Conservation (phyloP, 2,329 filamentous ascomycete species). For the Cyphellophora attinorum region DNA sequence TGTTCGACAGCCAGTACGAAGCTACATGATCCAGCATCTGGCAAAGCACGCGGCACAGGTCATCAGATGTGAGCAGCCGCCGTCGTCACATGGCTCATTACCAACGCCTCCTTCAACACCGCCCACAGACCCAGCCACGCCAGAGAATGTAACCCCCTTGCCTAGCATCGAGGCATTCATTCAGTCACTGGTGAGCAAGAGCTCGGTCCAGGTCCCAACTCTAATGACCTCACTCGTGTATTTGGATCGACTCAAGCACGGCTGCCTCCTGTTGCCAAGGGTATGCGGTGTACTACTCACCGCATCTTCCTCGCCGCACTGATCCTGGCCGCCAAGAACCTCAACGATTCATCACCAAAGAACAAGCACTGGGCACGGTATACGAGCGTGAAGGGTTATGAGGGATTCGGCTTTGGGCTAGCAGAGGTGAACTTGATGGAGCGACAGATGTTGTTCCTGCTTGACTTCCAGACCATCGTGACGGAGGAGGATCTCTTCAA, state of each 20-base stretch:
- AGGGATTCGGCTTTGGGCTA: slow-evolving; percentile 79
- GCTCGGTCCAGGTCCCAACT: slow-evolving; percentile 93
- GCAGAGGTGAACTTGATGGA: slow-evolving; percentile 99
- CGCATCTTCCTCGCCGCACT: slow-evolving; percentile 72
- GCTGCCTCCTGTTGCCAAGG: slow-evolving; percentile 88
- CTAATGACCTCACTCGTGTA: slow-evolving; percentile 96
- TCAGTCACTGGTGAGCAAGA: slow-evolving; percentile 76
- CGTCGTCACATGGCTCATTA: slow-evolving; percentile 37
- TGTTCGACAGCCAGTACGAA: slow-evolving; percentile 35
- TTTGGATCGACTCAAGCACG: slow-evolving; percentile 73
- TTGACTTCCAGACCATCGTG: slow-evolving; percentile 91
- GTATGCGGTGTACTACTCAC: slow-evolving; percentile 91
- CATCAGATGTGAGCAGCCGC: slow-evolving; percentile 36
- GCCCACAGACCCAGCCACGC: slow-evolving; percentile 29
- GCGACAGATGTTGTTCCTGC: slow-evolving; percentile 88
- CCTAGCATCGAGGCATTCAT: slow-evolving; percentile 88
- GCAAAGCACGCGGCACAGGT: slow-evolving; percentile 37
- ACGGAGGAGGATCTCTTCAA: slow-evolving; percentile 74
- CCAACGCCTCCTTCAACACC: slow-evolving; percentile 53
- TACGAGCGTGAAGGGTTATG: slow-evolving; percentile 63
- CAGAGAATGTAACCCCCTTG: slow-evolving; percentile 35
- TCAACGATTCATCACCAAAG: slow-evolving; percentile 97
- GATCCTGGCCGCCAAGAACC: slow-evolving; percentile 77
- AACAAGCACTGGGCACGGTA: slow-evolving; percentile 99
- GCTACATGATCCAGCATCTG: slow-evolving; percentile 38